Conservation (phyloP, 2,329 filamentous ascomycete genomes). For the Lasiodiplodia theobromae region DNA sequence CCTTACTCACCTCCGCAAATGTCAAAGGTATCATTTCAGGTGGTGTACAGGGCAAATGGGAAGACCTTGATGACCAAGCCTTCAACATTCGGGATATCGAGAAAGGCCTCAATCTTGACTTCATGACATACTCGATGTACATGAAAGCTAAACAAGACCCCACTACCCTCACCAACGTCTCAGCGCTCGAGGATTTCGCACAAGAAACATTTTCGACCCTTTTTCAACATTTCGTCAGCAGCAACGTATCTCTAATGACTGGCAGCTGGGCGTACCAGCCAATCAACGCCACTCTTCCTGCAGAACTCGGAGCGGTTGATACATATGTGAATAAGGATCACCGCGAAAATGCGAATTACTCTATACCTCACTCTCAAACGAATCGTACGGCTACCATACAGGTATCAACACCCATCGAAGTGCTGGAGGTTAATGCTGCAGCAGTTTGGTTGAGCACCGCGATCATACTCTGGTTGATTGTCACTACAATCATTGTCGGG, state of each 20-base stretch:
- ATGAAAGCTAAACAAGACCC: slow-evolving; percentile 34
- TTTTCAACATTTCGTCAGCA: slow-evolving; percentile 42
- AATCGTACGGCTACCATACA: neutral
- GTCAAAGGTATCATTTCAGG: neutral
- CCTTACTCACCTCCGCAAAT: slow-evolving; percentile 31
- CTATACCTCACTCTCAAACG: neutral
- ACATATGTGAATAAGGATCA: too few species aligned
- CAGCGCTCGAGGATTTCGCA: slow-evolving; percentile 30
- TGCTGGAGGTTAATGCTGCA: slow-evolving; percentile 27
- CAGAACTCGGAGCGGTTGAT: neutral
- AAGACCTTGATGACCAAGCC: slow-evolving; percentile 35
- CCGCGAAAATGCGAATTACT: too few species aligned
- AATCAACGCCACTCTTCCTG: slow-evolving; percentile 35
- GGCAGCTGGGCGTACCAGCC: slow-evolving; percentile 35
- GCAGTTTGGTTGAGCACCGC: slow-evolving; percentile 32
- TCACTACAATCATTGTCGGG: slow-evolving; percentile 27
- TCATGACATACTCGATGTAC: slow-evolving; percentile 40
- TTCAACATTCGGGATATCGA: slow-evolving; percentile 37
- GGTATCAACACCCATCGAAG: slow-evolving; percentile 27
- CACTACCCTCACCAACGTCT: slow-evolving; percentile 33
- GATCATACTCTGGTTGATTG: slow-evolving; percentile 30
- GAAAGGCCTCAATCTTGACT: slow-evolving; percentile 39
- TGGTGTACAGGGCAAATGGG: neutral
- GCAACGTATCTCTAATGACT: slow-evolving; percentile 32
- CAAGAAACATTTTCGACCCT: slow-evolving; percentile 39